Conservation (phyloP, 176 grass and related monocot genomes). For the Oryza longistaminata region DNA sequence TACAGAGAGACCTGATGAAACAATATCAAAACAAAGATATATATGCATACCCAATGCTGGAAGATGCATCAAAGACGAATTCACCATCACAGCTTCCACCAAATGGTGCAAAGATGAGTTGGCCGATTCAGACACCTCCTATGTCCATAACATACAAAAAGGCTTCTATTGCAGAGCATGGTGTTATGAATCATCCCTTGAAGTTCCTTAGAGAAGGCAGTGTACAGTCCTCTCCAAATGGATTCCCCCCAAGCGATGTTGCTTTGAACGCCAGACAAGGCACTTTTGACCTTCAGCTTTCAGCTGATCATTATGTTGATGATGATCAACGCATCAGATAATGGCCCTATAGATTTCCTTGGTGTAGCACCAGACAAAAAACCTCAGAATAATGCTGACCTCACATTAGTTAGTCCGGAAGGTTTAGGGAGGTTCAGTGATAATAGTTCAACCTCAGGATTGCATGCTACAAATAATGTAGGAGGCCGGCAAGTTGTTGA, state of each 20-base stretch:
- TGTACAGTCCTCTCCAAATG: conserved; percentile 70
- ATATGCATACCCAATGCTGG: conserved; percentile 28
- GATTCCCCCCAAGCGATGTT: conserved; percentile 40
- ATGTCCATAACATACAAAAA: conserved; percentile 31
- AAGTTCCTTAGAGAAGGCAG: conserved; percentile 78
- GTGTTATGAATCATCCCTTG: conserved; percentile 48
- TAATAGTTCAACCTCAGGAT: conserved; percentile 41
- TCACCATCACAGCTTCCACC: conserved; percentile 63
- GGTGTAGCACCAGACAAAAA: conserved; percentile 30
- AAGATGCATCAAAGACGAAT: conserved; percentile 60
- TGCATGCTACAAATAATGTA: conserved; percentile 28
- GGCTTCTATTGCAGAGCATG: conserved; percentile 27
- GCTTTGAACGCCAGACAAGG: conserved; percentile 32
- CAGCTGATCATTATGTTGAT: conserved; percentile 60
- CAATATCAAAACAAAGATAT: conserved; percentile 52
- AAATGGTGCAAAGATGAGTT: conserved; percentile 43
- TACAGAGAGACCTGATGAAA: conserved; percentile 81
- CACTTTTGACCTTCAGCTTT: conserved; percentile 65
- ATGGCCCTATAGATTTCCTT: conserved; percentile 52
- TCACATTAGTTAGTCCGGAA: conserved; percentile 39
- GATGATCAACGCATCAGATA: conserved; percentile 47
- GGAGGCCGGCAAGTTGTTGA: conserved; percentile 43
- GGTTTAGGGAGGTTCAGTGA: conserved; percentile 31
- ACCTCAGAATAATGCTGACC: conserved; percentile 33
- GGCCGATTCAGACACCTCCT: conserved; percentile 40